A percentile compares a stretch with the other conserved stretches of the same genome.
Conservation (phyloP, 73 alveolate species). For the Stentor coeruleus region DNA sequence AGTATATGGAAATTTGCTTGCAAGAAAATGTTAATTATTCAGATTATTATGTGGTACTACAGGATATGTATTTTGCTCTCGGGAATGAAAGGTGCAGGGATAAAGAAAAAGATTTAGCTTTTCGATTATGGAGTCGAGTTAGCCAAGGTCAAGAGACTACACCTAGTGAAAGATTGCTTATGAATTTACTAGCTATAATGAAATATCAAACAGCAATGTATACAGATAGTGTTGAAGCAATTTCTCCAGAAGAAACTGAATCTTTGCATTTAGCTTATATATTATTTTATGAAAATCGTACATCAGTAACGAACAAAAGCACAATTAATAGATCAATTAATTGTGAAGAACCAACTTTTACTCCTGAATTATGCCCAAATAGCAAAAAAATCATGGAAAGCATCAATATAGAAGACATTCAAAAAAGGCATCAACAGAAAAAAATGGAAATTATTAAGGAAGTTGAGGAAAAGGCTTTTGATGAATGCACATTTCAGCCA, state of each 20-base stretch:
- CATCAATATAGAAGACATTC: background rate
- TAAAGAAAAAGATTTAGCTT: background rate
- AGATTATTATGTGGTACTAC: background rate
- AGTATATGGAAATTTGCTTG: background rate
- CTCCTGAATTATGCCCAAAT: background rate
- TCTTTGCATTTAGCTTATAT: background rate
- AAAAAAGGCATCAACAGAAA: background rate
- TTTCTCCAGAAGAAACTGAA: background rate
- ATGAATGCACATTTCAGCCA: constrained; percentile 1
- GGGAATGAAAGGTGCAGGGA: background rate
- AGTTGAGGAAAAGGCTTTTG: background rate
- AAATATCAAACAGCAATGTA: background rate
- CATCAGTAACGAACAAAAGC: background rate
- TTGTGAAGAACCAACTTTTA: background rate
- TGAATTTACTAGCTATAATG: background rate
- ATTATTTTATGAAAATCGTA: background rate
- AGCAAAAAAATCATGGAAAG: background rate
- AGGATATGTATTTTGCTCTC: background rate
- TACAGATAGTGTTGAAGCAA: background rate
- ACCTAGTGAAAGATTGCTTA: background rate
- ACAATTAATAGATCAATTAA: background rate
- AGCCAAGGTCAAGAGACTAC: background rate
- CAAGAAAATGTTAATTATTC: background rate
- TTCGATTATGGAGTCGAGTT: background rate
- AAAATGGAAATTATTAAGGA: background rate